Percentiles rank a stretch among this genome's conserved stretches.
phyloP scores from a whole-genome alignment of 1,284 basidiomycete species.

The Dichomitus squalens region DNA sequence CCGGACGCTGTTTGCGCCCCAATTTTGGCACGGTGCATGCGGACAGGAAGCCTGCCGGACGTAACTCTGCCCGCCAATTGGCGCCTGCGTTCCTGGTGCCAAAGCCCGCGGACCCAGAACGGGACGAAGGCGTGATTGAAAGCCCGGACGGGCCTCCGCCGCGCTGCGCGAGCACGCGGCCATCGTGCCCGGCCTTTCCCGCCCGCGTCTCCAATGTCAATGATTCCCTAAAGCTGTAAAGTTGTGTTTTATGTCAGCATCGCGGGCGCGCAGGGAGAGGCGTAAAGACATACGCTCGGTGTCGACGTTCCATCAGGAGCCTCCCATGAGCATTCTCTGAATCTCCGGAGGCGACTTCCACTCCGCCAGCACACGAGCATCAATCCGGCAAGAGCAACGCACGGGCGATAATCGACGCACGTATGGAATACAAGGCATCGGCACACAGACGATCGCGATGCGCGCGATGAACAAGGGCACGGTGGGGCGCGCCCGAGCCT shows the following conservation, averaged over 20 bases:
- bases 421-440: neutral
- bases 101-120: conserved; percentile 1
- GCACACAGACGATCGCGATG: neutral
- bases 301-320: conserved; percentile 20
- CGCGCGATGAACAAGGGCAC: neutral
- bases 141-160: conserved; percentile 11
- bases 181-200: too few relatives aligned
- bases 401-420: neutral
- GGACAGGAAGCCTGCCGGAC: conserved; percentile 17
- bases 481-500: neutral
- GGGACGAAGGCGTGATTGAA: conserved; percentile 17
- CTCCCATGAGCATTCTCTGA: neutral
- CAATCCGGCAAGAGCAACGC: neutral
- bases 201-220: too few relatives aligned
- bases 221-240: conserved; percentile 18
- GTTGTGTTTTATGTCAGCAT: conserved; percentile 27
- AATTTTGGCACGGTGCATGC: conserved; percentile 18
- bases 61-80: conserved; percentile 18
- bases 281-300: conserved; percentile 4
- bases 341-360: neutral
- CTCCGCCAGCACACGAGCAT: neutral
- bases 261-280: conserved; percentile 14
- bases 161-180: neutral
- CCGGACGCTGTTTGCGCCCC: conserved; percentile 9
- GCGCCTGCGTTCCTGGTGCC: conserved; percentile 9